Conservation (phyloP, 2,329 filamentous ascomycete genomes). For the Catunica adiposa region DNA sequence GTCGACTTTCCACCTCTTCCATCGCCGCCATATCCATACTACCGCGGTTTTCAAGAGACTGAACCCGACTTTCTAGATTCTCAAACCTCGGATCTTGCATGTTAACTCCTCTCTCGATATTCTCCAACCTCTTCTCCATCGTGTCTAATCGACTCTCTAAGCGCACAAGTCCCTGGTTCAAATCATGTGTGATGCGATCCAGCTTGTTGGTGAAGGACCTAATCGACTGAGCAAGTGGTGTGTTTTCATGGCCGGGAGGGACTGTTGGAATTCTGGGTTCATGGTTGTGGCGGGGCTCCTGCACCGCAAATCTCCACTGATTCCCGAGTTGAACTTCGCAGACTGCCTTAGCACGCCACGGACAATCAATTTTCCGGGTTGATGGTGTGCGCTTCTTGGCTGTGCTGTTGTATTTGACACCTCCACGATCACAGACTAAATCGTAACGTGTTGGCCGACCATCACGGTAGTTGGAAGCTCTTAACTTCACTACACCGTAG, state of each 20-base stretch:
- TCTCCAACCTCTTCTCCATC: slow-evolving; percentile 39
- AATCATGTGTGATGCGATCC: slow-evolving; percentile 40
- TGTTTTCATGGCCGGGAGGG: slow-evolving; percentile 39
- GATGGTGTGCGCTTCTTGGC: slow-evolving; percentile 48
- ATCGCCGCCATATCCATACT: slow-evolving; percentile 23
- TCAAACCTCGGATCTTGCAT: slow-evolving; percentile 30
- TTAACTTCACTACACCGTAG: slow-evolving; percentile 45
- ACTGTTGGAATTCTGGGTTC: slow-evolving; percentile 39
- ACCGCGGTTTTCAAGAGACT: slow-evolving; percentile 23
- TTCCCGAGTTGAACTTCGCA: slow-evolving; percentile 46
- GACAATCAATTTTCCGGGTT: slow-evolving; percentile 47
- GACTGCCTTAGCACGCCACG: slow-evolving; percentile 46
- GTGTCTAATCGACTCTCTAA: slow-evolving; percentile 34
- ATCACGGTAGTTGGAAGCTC: slow-evolving; percentile 46
- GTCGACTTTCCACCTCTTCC: slow-evolving; percentile 29
- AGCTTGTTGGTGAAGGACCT: slow-evolving; percentile 43
- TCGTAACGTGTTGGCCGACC: slow-evolving; percentile 46
- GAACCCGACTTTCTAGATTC: slow-evolving; percentile 26
- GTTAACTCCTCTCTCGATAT: slow-evolving; percentile 31
- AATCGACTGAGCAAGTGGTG: slow-evolving; percentile 40
- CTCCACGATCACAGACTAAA: slow-evolving; percentile 45
- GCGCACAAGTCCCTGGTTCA: slow-evolving; percentile 34
- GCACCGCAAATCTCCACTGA: slow-evolving; percentile 47
- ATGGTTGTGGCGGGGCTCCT: slow-evolving; percentile 44
- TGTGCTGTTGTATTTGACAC: slow-evolving; percentile 48